A percentile compares a stretch with the other conserved stretches of the same genome.
These are phyloP conservation scores for Aspergillus persii DNA, from an alignment of 2,329 filamentous ascomycete genomes.

Conservation along the genomic window DNA sequence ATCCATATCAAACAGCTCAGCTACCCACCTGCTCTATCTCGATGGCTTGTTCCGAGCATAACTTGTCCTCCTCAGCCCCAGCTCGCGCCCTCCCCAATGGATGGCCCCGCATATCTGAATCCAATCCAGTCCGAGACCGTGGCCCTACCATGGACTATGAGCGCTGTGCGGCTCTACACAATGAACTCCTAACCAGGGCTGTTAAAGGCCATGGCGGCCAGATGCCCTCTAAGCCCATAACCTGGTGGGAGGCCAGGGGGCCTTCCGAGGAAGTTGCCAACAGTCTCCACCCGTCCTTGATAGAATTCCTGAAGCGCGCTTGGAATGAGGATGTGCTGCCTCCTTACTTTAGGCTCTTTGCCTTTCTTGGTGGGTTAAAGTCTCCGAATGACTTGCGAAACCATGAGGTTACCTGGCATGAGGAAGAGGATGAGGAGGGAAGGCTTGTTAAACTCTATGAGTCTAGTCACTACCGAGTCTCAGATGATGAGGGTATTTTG, in stretches of 20 bases:
- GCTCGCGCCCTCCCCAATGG: neutral
- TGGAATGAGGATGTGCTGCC: conserved; percentile 3
- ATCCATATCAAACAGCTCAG: neutral
- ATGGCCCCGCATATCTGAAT: conserved; percentile 12
- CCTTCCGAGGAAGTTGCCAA: conserved; percentile 9
- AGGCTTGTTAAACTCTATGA: conserved; percentile 10
- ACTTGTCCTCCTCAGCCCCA: neutral
- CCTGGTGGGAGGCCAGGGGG: conserved; percentile 10
- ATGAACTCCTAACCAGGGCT: conserved; percentile 8
- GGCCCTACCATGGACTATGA: conserved; percentile 10
- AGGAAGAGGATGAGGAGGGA: conserved; percentile 7
- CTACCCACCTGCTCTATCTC: conserved; percentile 3
- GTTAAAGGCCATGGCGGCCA: conserved; percentile 2
- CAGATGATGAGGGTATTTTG: conserved; percentile 10
- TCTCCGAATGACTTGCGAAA: neutral
- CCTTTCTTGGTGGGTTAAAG: conserved; percentile 4
- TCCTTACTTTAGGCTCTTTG: conserved; percentile 1
- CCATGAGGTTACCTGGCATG: conserved; percentile 1
- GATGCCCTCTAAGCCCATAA: conserved; percentile 4
- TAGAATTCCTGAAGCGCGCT: conserved; percentile 12
- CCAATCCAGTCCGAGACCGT: conserved; percentile 8
- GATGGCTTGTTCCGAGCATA: conserved; percentile 3
- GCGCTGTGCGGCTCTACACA: conserved; percentile 13
- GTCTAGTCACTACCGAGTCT: conserved; percentile 5
- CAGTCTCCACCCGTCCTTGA: conserved; percentile 7